phyloP scores from a whole-genome alignment of 345 rosid genomes.

The Brassica juncea region DNA sequence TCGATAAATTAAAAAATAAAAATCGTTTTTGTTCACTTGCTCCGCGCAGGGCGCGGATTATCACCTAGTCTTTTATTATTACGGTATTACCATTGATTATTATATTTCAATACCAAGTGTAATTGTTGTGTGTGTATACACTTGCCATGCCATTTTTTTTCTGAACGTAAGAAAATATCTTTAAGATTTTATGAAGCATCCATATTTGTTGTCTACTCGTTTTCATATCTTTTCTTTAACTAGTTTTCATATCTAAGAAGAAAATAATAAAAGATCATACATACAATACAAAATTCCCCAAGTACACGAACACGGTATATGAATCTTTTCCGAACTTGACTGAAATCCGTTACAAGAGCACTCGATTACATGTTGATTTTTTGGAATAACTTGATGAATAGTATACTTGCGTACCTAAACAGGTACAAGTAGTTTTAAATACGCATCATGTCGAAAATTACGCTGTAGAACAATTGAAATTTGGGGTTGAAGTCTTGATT shows the following conservation, averaged over 20 bases:
- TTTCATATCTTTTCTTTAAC: background rate
- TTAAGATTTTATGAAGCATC: background rate
- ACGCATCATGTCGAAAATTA: background rate
- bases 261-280: background rate
- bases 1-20: too few relatives aligned
- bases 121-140: background rate
- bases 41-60: too few relatives aligned
- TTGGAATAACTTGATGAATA: background rate
- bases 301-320: constrained; percentile 22
- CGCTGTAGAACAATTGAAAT: background rate
- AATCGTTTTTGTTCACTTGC: too few relatives aligned
- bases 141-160: background rate
- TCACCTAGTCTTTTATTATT: background rate
- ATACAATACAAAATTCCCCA: constrained; percentile 1
- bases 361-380: background rate
- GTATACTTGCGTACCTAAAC: background rate
- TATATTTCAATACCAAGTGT: background rate
- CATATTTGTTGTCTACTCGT: background rate
- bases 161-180: background rate
- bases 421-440: background rate
- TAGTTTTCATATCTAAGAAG: background rate
- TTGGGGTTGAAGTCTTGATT: background rate
- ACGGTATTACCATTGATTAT: background rate
- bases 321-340: background rate
- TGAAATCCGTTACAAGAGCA: constrained; percentile 27